Evolutionary conservation across 805 yeast species (phyloP).

Genomic region (Maudiozyma bulderi): DNA sequence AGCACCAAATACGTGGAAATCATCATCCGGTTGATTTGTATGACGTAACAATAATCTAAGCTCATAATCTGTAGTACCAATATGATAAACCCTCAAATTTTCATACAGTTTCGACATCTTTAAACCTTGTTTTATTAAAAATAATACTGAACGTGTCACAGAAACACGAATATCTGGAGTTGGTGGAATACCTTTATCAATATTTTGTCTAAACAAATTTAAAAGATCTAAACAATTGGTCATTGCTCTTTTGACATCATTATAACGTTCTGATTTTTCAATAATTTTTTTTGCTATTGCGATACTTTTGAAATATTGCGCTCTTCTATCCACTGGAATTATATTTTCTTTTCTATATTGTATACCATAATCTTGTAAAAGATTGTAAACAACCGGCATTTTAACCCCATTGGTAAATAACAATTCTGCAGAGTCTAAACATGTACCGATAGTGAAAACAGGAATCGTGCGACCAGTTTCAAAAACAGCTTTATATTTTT

Average conservation of each 20-base stretch:
- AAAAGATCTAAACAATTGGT: slow-evolving; percentile 12
- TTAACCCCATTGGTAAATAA: slow-evolving; percentile 22
- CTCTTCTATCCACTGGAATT: slow-evolving; percentile 15
- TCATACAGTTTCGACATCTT: slow-evolving; percentile 25
- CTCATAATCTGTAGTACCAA: slow-evolving; percentile 11
- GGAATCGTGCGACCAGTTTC: slow-evolving; percentile 10
- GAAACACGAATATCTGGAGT: slow-evolving; percentile 8
- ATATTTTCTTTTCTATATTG: slow-evolving; percentile 9
- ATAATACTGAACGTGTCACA: slow-evolving; percentile 16
- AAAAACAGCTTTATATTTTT: slow-evolving; percentile 12
- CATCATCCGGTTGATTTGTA: not conserved
- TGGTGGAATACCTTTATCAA: slow-evolving; percentile 23
- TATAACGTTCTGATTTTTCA: slow-evolving; percentile 13
- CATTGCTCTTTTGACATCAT: slow-evolving; percentile 12
- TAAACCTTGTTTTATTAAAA: slow-evolving; percentile 20
- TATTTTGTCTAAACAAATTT: slow-evolving; percentile 15
- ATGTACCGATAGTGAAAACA: slow-evolving; percentile 4
- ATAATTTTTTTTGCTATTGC: slow-evolving; percentile 21
- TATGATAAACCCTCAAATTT: slow-evolving; percentile 15
- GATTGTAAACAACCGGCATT: slow-evolving; percentile 23
- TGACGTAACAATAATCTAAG: not conserved
- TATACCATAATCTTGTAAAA: slow-evolving; percentile 23
- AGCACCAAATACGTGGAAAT: slow-evolving; percentile 3
- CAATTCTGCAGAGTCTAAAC: slow-evolving; percentile 19
- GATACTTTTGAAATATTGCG: slow-evolving; percentile 22